Evolutionary conservation across 805 yeast species (phyloP).

Genomic region (Yarrowia sp.): DNA sequence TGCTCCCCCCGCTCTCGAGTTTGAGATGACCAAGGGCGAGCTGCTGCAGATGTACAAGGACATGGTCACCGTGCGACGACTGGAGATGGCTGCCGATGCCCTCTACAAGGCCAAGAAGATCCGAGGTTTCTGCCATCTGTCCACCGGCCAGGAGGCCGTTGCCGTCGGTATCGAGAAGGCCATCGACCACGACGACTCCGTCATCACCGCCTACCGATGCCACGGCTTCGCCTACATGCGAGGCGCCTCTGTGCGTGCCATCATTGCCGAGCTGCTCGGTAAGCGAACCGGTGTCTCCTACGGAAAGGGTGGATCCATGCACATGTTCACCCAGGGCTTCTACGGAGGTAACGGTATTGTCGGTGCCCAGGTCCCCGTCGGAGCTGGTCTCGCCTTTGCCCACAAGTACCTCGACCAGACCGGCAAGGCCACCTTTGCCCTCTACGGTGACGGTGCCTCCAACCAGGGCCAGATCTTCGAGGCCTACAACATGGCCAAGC

Average conservation of each 20-base stretch:
- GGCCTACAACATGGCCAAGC: slow-evolving; percentile 97
- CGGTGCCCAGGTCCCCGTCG: slow-evolving; percentile 98
- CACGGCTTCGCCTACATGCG: slow-evolving; percentile 98
- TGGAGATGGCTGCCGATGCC: slow-evolving; percentile 99
- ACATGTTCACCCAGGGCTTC: slow-evolving; percentile 92
- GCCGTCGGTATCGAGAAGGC: slow-evolving; percentile 99
- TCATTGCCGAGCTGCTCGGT: slow-evolving; percentile 96
- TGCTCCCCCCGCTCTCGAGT: slow-evolving; percentile 64
- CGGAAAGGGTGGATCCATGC: slow-evolving; percentile 99
- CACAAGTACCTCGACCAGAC: slow-evolving; percentile 86
- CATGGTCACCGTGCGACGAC: slow-evolving; percentile 83
- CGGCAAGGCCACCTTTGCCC: slow-evolving; percentile 67
- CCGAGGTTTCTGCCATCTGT: slow-evolving; percentile 98
- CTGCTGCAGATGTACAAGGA: slow-evolving; percentile 93
- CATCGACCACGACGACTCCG: slow-evolving; percentile 75
- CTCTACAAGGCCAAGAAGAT: slow-evolving; percentile 97
- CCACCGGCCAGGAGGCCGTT: slow-evolving; percentile 98
- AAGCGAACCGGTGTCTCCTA: slow-evolving; percentile 89
- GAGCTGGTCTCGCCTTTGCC: slow-evolving; percentile 97
- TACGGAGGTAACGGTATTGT: slow-evolving; percentile 99
- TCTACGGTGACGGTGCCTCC: slow-evolving; percentile 99
- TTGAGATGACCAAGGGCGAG: slow-evolving; percentile 76
- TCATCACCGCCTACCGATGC: slow-evolving; percentile 97
- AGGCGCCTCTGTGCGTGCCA: slow-evolving; percentile 87
- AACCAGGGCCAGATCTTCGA: slow-evolving; percentile 99